Percentiles rank a stretch among this genome's conserved stretches.
phyloP scores from a whole-genome alignment of 768 basidiomycete genomes.

The Trametes cinnabarina region DNA sequence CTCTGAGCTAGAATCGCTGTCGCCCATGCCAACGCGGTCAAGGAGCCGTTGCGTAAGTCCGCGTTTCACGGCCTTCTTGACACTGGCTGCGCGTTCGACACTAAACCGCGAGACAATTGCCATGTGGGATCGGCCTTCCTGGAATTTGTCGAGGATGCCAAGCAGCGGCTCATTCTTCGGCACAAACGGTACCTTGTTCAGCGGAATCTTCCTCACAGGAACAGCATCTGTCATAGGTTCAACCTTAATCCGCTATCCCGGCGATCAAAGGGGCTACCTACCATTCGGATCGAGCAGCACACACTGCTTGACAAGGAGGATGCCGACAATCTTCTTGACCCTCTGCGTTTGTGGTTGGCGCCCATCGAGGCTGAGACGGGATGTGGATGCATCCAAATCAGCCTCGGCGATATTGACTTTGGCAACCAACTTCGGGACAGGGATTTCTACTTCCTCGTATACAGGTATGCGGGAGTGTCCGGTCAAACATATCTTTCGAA shows the following conservation, averaged over 20 bases:
- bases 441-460: constrained; percentile 78
- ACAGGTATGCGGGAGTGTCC: constrained; percentile 87
- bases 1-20: constrained; percentile 56
- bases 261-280: constrained; percentile 2
- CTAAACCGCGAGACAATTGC: constrained; percentile 63
- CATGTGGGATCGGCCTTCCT: constrained; percentile 90
- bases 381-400: constrained; percentile 16
- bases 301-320: constrained; percentile 86
- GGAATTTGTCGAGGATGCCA: constrained; percentile 83
- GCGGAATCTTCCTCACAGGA: constrained; percentile 77
- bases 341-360: constrained; percentile 38
- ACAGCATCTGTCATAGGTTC: constrained; percentile 56
- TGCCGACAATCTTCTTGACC: constrained; percentile 82
- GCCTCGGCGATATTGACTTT: constrained; percentile 9
- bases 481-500: constrained; percentile 73
- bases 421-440: constrained; percentile 29
- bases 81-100: constrained; percentile 55
- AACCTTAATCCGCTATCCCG: constrained; percentile 11
- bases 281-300: constrained; percentile 83
- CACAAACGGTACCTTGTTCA: constrained; percentile 85
- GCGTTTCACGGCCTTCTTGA: constrained; percentile 81
- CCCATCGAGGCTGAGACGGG: constrained; percentile 21
- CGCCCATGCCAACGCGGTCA: constrained; percentile 67
- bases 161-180: constrained; percentile 84
- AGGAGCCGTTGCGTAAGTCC: constrained; percentile 78